Percentiles rank a stretch among this genome's conserved stretches.
Evolutionary conservation across 1,139 yeast species (phyloP).

Genomic region (Tardiomyces depauwii): DNA sequence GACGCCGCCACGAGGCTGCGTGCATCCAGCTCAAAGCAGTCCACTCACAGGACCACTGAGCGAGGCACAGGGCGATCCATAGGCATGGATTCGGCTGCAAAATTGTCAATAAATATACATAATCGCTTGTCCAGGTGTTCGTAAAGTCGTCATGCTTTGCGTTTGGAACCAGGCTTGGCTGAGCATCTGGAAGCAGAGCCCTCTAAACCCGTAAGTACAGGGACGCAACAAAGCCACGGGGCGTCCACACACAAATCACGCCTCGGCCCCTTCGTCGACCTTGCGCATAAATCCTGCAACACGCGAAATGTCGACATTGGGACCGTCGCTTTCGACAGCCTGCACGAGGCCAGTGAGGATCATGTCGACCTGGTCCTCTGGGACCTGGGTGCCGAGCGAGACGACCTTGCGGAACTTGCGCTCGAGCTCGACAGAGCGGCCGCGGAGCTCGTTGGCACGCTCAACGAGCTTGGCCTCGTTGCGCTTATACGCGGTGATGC

Average conservation of each 20-base stretch:
- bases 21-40: conserved; percentile 16
- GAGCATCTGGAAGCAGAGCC: neutral
- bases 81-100: neutral
- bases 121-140: neutral
- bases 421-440: conserved; percentile 55
- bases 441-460: conserved; percentile 37
- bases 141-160: neutral
- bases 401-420: conserved; percentile 82
- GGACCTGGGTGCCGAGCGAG: conserved; percentile 82
- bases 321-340: conserved; percentile 81
- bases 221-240: neutral
- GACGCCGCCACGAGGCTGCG: conserved; percentile 15
- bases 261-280: conserved; percentile 19
- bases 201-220: neutral
- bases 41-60: conserved; percentile 15
- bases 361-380: conserved; percentile 65
- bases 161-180: neutral
- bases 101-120: neutral
- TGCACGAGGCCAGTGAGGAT: conserved; percentile 75
- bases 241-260: neutral
- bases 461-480: conserved; percentile 44
- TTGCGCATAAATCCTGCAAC: conserved; percentile 38
- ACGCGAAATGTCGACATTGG: conserved; percentile 47
- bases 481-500: conserved; percentile 68
- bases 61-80: conserved; percentile 21